phyloP scores from a whole-genome alignment of 1,284 basidiomycete genomes.

The Chalciporus sp. region DNA sequence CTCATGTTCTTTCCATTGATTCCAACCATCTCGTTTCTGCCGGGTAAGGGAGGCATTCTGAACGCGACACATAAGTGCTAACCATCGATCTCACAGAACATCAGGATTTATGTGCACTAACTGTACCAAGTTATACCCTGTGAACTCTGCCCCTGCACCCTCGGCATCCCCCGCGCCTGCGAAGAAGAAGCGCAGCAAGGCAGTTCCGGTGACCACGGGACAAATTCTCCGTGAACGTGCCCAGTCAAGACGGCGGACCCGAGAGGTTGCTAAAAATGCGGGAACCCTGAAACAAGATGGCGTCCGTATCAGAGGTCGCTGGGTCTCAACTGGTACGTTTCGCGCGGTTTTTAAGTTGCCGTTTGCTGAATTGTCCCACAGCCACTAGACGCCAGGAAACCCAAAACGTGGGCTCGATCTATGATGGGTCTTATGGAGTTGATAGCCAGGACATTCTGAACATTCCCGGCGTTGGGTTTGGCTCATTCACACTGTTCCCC shows the following conservation, averaged over 20 bases:
- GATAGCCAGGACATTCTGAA: slow-evolving; percentile 66
- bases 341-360: neutral
- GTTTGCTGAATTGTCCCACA: slow-evolving; percentile 17
- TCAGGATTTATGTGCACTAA: slow-evolving; percentile 60
- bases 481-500: slow-evolving; percentile 66
- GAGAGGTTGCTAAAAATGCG: slow-evolving; percentile 29
- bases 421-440: slow-evolving; percentile 64
- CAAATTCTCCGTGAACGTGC: slow-evolving; percentile 50
- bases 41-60: slow-evolving; percentile 44
- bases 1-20: slow-evolving; percentile 51
- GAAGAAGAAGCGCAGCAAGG: slow-evolving; percentile 37
- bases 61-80: neutral
- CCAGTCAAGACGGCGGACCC: slow-evolving; percentile 42
- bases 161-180: slow-evolving; percentile 41
- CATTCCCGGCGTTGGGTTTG: slow-evolving; percentile 57
- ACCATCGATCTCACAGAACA: slow-evolving; percentile 37
- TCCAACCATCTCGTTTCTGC: slow-evolving; percentile 66
- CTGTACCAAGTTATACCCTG: slow-evolving; percentile 59
- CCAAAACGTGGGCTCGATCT: slow-evolving; percentile 45
- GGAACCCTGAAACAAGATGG: slow-evolving; percentile 39
- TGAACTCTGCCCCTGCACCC: slow-evolving; percentile 34
- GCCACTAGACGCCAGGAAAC: slow-evolving; percentile 49
- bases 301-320: slow-evolving; percentile 60
- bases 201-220: slow-evolving; percentile 44
- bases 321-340: slow-evolving; percentile 53